Evolutionary conservation across 257 asterid genomes (phyloP), one percentile per base, ranked within the genome.

Genomic region (Cordia subcordata): DNA sequence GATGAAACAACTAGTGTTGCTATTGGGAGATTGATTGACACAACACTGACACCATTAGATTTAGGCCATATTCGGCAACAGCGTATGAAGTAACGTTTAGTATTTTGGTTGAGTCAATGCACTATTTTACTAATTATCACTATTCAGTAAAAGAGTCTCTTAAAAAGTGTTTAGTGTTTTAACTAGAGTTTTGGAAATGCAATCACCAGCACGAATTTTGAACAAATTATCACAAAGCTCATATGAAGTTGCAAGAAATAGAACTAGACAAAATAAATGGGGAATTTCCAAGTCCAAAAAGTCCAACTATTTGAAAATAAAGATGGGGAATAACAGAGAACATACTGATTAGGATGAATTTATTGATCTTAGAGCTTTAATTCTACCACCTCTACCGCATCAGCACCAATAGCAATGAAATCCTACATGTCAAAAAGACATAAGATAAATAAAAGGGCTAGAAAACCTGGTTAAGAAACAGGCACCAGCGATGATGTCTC

Each of bases 301-400:
- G 6, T 20, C 17, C 22, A 44, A 52, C 22, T 60, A 15, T 16
- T 9, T 14, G 20, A 18, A 51, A 19, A 27, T 49, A 38, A 18
- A 32, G 58, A 53, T 21, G 42, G 17, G 16, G 32, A 16, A 37
- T 39, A 59, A 17, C 42, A 6, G 64, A 63, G 37, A 61, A 75
- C 94, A 20, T 73, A 81, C 96, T 85, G 55, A 15, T 55, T 87
- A 66, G 40, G 88, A 54, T 68, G 76, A 93, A 68, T 79, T 81
- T 35, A 81, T 76, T 57, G 91, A 69, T 71, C 90, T 72, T 75
- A 89, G 78, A 60, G 84, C 85, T 73, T 86, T 93, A 72, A 89
- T 76, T 77, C 67, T 75, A 38, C 97, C 97, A 51, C 96, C 99
- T 81, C 95, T 80, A 54, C 99, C 99, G n/a, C n/a, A 75, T 93